Evolutionary conservation across 2,329 filamentous ascomycete genomes (phyloP), one percentile per base, ranked within the genome.

Genomic region (Cadophora luteo-olivacea): DNA sequence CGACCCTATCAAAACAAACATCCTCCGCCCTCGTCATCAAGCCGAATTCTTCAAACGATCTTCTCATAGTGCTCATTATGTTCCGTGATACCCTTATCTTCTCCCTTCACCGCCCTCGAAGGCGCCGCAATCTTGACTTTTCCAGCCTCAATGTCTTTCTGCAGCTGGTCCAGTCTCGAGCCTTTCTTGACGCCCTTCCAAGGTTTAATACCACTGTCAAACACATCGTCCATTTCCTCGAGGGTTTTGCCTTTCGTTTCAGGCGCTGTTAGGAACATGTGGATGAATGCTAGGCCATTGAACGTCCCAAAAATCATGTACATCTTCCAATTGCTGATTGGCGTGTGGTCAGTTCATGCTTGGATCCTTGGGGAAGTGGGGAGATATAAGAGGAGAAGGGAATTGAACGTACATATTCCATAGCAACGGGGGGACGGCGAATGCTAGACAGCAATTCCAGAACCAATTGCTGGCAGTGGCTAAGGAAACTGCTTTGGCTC

Each of bases 301-400:
- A 93, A 93, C 19, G 88, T 84, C 14, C 85, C 92, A 76, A 95
- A 95, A 71, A 95, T 84, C 78, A 94, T 86, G 79, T 94, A 94
- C 71, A 88, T 88, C 74, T 86, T 83, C 80, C 81, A 89, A 78
- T 88, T 88, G 76, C 69, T 70, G 32, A 14, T 45, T 69, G 32
- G 19, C 33, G 32, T 66, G 57, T 38, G 29, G 29, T 54, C 48
- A 65, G 48, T 52, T 41, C n/a, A 52, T 45, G 33, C 22, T 45
- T 45, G 2, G 41, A 19, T 14, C 16, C 16, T 9, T 49, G 45
- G 29, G 29, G 29, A 29, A 29, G 22, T 22, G 11, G 41, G 22
- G 33, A 12, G 25, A 38, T 60, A 16, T 24, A 24, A 48, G 25
- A 19, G 57, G 32, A 29, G 19, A 48, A 14, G 16, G 22, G 36